Percentiles rank a stretch among this genome's conserved stretches.
phyloP scores from a whole-genome alignment of 78 protist species.

The Speleostelium caveatum region DNA sequence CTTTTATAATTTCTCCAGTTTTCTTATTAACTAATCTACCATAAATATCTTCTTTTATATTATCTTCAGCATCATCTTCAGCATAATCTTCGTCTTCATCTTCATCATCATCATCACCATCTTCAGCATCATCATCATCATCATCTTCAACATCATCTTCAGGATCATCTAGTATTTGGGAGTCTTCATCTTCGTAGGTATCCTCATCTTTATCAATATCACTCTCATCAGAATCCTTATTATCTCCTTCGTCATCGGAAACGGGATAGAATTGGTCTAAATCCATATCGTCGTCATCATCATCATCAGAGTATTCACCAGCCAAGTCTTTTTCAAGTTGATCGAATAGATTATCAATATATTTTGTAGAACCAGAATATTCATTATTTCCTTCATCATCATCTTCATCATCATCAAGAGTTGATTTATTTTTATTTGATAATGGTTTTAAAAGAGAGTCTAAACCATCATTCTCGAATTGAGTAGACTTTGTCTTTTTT shows the following conservation, averaged over 20 bases:
- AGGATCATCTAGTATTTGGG: neutral
- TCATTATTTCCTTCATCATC: slow-evolving; percentile 9
- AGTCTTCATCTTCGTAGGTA: slow-evolving; percentile 52
- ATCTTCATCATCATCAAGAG: neutral
- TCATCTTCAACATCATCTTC: slow-evolving; percentile 12
- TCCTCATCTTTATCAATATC: slow-evolving; percentile 20
- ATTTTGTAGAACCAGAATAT: neutral
- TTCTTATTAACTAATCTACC: slow-evolving; percentile 65
- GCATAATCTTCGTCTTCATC: neutral
- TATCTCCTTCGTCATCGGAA: neutral
- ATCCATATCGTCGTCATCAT: slow-evolving; percentile 10
- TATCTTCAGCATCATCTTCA: neutral
- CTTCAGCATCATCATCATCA: neutral
- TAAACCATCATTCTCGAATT: neutral
- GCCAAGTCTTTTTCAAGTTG: slow-evolving; percentile 44
- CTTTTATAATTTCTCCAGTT: slow-evolving; percentile 71
- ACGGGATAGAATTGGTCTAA: neutral
- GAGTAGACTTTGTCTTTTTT: slow-evolving; percentile 23
- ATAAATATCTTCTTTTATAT: slow-evolving; percentile 68
- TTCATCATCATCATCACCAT: slow-evolving; percentile 35
- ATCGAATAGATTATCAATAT: slow-evolving; percentile 30
- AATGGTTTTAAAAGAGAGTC: neutral
- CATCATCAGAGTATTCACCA: slow-evolving; percentile 13
- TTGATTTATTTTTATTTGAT: neutral
- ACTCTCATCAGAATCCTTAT: neutral